Conservation (phyloP, 768 basidiomycete species). For the Rhodotorula taiwanensis region DNA sequence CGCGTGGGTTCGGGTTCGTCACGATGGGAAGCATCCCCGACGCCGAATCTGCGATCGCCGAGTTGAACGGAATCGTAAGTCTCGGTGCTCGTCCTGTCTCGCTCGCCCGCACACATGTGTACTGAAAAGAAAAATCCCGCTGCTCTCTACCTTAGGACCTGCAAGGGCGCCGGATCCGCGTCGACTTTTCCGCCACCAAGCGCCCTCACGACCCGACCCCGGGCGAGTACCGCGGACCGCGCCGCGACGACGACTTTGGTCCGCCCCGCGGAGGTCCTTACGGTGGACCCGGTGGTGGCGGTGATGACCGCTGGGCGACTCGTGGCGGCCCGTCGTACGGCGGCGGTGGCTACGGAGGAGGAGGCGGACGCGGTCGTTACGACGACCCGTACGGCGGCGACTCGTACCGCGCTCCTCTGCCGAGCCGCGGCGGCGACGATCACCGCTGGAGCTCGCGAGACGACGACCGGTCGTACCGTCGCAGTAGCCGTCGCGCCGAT, state of each 20-base stretch:
- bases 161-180: conserved; percentile 90
- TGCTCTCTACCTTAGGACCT: conserved; percentile 63
- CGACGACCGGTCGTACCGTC: conserved; percentile 15
- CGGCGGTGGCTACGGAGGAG: conserved; percentile 53
- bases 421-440: conserved; percentile 1
- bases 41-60: conserved; percentile 75
- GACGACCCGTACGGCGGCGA: conserved; percentile 15
- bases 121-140: neutral
- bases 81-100: neutral
- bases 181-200: conserved; percentile 91
- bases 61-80: conserved; percentile 82
- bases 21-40: conserved; percentile 85
- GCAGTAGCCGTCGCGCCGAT: conserved; percentile 5
- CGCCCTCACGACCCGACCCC: conserved; percentile 93
- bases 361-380: conserved; percentile 64
- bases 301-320: conserved; percentile 11
- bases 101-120: neutral
- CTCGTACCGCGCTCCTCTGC: conserved; percentile 1
- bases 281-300: conserved; percentile 24
- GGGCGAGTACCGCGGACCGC: conserved; percentile 88
- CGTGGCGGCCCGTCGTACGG: conserved; percentile 9
- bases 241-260: conserved; percentile 46
- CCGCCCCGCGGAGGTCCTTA: conserved; percentile 15
- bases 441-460: conserved; percentile 4
- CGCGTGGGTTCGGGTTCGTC: conserved; percentile 96